These are phyloP conservation scores for Arachnomyces sp. DNA, from an alignment of 2,329 filamentous ascomycete species.

Conservation along the genomic window DNA sequence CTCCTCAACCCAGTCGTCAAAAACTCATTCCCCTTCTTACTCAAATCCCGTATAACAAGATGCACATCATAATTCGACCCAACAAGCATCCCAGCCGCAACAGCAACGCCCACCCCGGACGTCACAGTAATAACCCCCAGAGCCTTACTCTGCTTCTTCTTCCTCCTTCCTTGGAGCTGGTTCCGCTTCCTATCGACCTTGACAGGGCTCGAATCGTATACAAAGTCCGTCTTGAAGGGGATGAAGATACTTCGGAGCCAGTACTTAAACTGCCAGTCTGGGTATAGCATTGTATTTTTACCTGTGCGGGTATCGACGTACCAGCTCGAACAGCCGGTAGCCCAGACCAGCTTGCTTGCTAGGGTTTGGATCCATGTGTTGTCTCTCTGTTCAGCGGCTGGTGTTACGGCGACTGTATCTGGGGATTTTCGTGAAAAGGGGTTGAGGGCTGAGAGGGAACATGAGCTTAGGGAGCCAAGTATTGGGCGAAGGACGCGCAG, in stretches of 20 bases:
- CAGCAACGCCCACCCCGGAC: conserved; percentile 5
- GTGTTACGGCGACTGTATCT: conserved; percentile 29
- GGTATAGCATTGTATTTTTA: conserved; percentile 46
- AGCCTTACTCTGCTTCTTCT: background rate
- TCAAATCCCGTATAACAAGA: no score
- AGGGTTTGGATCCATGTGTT: conserved; percentile 33
- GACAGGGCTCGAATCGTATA: conserved; percentile 16
- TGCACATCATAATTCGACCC: conserved; percentile 2
- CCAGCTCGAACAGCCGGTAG: conserved; percentile 45
- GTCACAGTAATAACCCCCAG: background rate
- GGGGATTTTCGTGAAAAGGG: conserved; percentile 9
- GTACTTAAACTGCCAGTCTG: conserved; percentile 43
- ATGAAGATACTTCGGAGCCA: conserved; percentile 43
- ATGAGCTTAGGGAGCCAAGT: conserved; percentile 24
- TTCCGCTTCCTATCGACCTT: conserved; percentile 1
- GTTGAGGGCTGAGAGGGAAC: conserved; percentile 16
- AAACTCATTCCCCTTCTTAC: no score
- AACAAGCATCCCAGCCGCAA: conserved; percentile 2
- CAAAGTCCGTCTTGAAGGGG: conserved; percentile 29
- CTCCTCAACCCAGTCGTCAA: no score
- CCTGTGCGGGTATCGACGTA: conserved; percentile 40
- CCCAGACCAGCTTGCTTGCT: conserved; percentile 40
- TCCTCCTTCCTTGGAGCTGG: background rate
- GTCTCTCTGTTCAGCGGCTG: conserved; percentile 28
- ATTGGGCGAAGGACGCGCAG: conserved; percentile 37